Conservation (phyloP, 495 filamentous ascomycete species). For the Aspergillus affinis region DNA sequence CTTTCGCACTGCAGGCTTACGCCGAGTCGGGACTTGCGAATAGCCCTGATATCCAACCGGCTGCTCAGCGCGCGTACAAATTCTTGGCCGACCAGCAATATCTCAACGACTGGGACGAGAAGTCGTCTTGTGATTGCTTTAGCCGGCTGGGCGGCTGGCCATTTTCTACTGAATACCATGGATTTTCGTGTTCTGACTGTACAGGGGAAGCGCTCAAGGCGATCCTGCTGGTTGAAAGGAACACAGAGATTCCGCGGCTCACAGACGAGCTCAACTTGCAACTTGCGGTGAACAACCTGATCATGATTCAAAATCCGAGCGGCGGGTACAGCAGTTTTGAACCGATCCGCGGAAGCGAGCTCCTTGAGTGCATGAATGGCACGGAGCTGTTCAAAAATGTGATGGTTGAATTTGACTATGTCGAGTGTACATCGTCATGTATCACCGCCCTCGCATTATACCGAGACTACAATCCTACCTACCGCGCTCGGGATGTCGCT, state of each 20-base stretch:
- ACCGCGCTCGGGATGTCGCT: slow-evolving; percentile 15
- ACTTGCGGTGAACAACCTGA: slow-evolving; percentile 17
- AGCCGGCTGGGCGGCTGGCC: slow-evolving; percentile 9
- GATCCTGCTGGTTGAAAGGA: background rate
- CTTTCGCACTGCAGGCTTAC: slow-evolving; percentile 4
- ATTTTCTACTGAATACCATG: slow-evolving; percentile 3
- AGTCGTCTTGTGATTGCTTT: slow-evolving; percentile 6
- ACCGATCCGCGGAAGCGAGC: slow-evolving; percentile 9
- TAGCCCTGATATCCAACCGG: background rate
- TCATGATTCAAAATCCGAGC: slow-evolving; percentile 13
- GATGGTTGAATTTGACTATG: slow-evolving; percentile 24
- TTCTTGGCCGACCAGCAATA: background rate
- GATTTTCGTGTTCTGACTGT: slow-evolving; percentile 4
- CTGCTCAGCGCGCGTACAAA: background rate
- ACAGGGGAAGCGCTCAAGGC: slow-evolving; percentile 7
- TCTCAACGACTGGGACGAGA: slow-evolving; percentile 5
- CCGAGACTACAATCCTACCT: slow-evolving; percentile 9
- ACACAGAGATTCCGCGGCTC: background rate
- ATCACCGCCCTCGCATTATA: slow-evolving; percentile 20
- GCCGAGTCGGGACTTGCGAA: slow-evolving; percentile 3
- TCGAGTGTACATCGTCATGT: slow-evolving; percentile 22
- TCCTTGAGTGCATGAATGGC: slow-evolving; percentile 22
- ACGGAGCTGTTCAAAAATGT: slow-evolving; percentile 19
- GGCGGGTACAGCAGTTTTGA: slow-evolving; percentile 23
- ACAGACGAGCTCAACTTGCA: background rate